Evolutionary conservation across 1,284 basidiomycete genomes (phyloP).

Genomic region (Apiotrichum akiyoshidainum): DNA sequence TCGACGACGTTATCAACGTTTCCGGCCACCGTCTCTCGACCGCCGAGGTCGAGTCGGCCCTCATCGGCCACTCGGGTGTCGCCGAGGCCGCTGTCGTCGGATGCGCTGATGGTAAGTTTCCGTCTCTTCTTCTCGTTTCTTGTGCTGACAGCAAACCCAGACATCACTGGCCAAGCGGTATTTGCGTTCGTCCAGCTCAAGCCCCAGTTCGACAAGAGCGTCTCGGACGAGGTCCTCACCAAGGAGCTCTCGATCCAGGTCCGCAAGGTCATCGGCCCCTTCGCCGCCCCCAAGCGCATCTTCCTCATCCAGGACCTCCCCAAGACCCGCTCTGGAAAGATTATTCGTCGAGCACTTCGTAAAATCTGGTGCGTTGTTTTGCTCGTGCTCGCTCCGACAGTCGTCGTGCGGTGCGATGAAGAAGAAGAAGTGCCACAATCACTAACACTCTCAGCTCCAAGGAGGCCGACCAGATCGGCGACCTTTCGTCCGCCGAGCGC

Average conservation of each 20-base stretch:
- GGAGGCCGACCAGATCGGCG: slow-evolving; percentile 88
- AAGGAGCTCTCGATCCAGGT: slow-evolving; percentile 95
- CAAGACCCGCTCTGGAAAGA: slow-evolving; percentile 96
- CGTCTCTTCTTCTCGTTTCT: no score
- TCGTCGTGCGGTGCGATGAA: no score
- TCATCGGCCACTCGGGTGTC: slow-evolving; percentile 90
- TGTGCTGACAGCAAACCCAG: no score
- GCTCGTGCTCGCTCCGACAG: no score
- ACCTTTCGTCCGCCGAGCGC: slow-evolving; percentile 86
- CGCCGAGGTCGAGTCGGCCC: slow-evolving; percentile 93
- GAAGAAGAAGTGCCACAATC: no score
- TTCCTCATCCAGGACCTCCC: slow-evolving; percentile 82
- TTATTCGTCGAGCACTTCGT: slow-evolving; percentile 89
- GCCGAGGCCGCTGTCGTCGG: slow-evolving; percentile 95
- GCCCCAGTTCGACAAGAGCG: slow-evolving; percentile 72
- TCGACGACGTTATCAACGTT: slow-evolving; percentile 68
- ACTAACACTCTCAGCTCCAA: no score
- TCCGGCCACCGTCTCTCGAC: slow-evolving; percentile 96
- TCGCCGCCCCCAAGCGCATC: slow-evolving; percentile 91
- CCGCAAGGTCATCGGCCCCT: slow-evolving; percentile 88
- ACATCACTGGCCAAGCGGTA: slow-evolving; percentile 70
- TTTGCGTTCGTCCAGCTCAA: slow-evolving; percentile 69
- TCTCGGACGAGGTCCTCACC: slow-evolving; percentile 63
- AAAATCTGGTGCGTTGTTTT: no score
- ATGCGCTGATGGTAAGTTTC: slow-evolving; percentile 80